Percentiles rank a stretch among this genome's conserved stretches.
Evolutionary conservation across 148 eudicot genomes (phyloP).

Genomic region (Amaranthus palmeri): DNA sequence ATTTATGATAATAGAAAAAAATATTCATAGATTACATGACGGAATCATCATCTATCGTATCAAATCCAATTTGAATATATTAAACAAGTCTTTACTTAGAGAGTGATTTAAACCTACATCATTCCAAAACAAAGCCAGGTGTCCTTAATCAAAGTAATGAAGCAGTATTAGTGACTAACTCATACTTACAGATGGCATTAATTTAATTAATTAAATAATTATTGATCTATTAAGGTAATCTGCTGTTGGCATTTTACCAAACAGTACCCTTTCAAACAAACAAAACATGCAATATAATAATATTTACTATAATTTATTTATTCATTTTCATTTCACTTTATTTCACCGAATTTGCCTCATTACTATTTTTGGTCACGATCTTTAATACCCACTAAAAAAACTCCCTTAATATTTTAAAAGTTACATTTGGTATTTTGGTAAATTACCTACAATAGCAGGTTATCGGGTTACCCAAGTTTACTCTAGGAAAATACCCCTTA

Average conservation of each 20-base stretch:
- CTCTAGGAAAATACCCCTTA: too few relatives aligned
- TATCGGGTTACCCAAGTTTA: too few relatives aligned
- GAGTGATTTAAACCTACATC: not conserved
- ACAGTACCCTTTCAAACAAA: conserved; percentile 17
- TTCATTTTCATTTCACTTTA: too few relatives aligned
- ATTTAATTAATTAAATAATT: conserved; percentile 1
- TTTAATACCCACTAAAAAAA: too few relatives aligned
- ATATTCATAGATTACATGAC: not conserved
- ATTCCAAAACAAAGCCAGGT: conserved; percentile 13
- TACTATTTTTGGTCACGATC: too few relatives aligned
- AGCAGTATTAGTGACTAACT: not conserved
- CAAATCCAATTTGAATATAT: not conserved
- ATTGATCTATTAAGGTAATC: not conserved
- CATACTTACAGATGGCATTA: not conserved
- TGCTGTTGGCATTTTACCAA: conserved; percentile 11
- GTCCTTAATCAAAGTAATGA: not conserved
- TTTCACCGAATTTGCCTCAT: too few relatives aligned
- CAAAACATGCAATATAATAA: conserved; percentile 15
- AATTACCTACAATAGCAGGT: too few relatives aligned
- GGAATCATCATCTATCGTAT: not conserved
- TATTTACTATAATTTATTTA: not conserved
- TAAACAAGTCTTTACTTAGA: too few relatives aligned
- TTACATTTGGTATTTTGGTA: too few relatives aligned
- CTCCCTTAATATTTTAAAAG: too few relatives aligned
- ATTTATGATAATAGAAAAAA: not conserved